Percentiles rank a stretch among this genome's conserved stretches.
Conservation (phyloP, 2,329 filamentous ascomycete genomes). For the Botrytis elliptica region DNA sequence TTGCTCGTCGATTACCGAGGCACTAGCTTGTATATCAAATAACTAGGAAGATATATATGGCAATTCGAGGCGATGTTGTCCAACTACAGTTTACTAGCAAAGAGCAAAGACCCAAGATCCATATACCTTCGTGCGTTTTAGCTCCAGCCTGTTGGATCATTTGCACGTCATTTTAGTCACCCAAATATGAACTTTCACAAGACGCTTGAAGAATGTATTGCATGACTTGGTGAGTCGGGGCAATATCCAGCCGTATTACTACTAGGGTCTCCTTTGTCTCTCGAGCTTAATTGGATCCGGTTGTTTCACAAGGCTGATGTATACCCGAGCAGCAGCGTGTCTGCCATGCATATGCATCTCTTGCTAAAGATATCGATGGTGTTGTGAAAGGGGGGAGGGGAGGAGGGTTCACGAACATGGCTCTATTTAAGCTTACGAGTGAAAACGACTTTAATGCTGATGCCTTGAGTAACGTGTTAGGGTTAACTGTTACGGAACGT, state of each 20-base stretch:
- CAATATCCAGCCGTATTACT: constrained; percentile 9
- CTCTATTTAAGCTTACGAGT: background rate
- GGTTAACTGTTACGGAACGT: background rate
- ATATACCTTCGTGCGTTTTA: background rate
- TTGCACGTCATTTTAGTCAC: background rate
- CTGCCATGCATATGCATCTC: constrained; percentile 4
- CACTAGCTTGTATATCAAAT: background rate
- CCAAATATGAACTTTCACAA: background rate
- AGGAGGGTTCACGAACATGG: background rate
- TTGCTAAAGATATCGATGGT: constrained; percentile 1
- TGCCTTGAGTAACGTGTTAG: constrained; percentile 11
- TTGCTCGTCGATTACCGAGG: background rate
- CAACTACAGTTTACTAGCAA: background rate
- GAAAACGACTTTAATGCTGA: background rate
- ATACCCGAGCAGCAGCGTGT: constrained; percentile 14
- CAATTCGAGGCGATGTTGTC: background rate
- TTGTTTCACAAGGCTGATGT: constrained; percentile 29
- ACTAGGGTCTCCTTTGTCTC: background rate
- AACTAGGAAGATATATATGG: background rate
- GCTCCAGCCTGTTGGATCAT: background rate
- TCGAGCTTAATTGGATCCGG: constrained; percentile 20
- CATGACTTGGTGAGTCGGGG: background rate
- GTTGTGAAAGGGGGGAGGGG: background rate
- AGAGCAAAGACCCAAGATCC: background rate
- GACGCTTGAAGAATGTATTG: background rate